Base-by-base conservation (phyloP, 2,329 filamentous ascomycete species). In the Akanthomyces lecanii region DNA sequence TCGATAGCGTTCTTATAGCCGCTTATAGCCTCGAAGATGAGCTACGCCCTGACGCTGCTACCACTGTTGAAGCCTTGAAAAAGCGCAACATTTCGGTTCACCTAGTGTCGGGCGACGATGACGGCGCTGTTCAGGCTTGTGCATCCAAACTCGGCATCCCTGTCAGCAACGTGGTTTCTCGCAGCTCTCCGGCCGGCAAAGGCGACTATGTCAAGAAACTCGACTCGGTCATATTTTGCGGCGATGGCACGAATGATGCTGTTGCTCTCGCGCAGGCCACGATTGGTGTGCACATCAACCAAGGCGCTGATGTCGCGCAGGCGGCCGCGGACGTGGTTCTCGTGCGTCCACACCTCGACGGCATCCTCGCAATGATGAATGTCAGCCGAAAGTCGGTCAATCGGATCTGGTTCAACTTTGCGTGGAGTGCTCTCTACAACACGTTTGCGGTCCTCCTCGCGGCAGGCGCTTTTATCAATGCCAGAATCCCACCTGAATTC, bases 161-260 rank as follows among this genome's bases (percentile, higher is more conserved):
- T 3, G 42, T 53, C 0, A 62, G 65, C 3, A 75, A 79, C 18
- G 72, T 79, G 5, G 73, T 73, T 4, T 75, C 82, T 18, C 75
- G 76, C 12, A 78, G 76, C 69, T 75, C 74, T 0, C 82, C 81
- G 0, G 72, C 71, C 1, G 78, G 81, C 63, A 84, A 84, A 67
- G 72, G 76, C 28, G 72, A 65, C 0, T 82, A 83, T 65, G 74
- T 83, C 57, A 69, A 76, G 21, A 50, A 54, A 0, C 74, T 83
- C 11, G 10, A 5, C 71, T 77, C 7, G 65, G 82, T 81, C 1
- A 82, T 92, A 6, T 93, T 94, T 73, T 82, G 84, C 57, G 90
- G 90, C 40, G 90, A 94, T 68, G 91, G 91, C 1, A 92, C 89
- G 16, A 94, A 94, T 71, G 90, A 94, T 69, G 88, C 90, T 0